Evolutionary conservation across 441 rosid genomes (phyloP), one percentile per base, ranked within the genome.

Genomic region (Manihot esculenta): DNA sequence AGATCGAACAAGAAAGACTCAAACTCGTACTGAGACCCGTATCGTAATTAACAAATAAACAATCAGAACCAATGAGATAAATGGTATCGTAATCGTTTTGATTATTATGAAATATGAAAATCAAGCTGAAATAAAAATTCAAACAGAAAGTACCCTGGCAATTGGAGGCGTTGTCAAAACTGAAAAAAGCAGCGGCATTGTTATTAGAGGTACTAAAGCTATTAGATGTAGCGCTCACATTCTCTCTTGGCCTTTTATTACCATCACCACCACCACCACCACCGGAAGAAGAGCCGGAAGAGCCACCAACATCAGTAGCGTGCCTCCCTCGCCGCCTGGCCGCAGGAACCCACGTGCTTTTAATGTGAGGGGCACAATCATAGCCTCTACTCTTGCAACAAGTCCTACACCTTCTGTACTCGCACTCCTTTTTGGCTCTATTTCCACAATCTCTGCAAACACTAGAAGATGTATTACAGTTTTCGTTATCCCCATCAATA

Each of bases 391-490:
- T 86, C 76, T 89, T 94, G 74, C 99, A 94, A 71, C 99, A 94
- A n/a, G 99, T 92, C 81, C 99, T 81, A 54, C 99, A 94, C 80
- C 97, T 83, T 69, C 90, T 78, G 68, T 83, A 88, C 71, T 74
- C 80, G 26, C 99, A 94, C 66, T 90, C 99, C 23, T 94, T 94
- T 87, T 93, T 93, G 1, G 98, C 94, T 73, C 89, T 89, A 84
- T 94, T 91, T n/a, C 99, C 98, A 68, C 99, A 94, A 50, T 94
- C 99, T 74, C 85, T 94, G 75, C 99, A 94, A 70, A 92, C 89
- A 54, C 86, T 41, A 20, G 80, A 70, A 14, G 81, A 84, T 71
- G 80, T 84, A 60, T 63, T 53, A 24, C 63, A 24, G 18, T 68
- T 59, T 0, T 54, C 76, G 54, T 58, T 71, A 23, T 70, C 78